Evolutionary conservation across 805 yeast species (phyloP).

Genomic region (Ogataea zsoltii): DNA sequence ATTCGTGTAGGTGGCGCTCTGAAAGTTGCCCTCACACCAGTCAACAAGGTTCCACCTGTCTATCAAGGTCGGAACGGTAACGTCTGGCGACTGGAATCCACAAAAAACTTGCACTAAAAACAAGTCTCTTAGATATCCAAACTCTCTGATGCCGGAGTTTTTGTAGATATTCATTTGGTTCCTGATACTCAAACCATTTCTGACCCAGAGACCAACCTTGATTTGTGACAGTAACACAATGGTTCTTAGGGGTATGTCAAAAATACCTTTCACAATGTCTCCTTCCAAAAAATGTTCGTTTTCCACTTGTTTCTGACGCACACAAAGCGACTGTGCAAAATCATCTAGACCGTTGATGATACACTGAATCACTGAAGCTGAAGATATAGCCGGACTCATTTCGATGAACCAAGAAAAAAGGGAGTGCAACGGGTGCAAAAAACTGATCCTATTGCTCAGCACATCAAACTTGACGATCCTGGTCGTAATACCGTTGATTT

Average conservation of each 20-base stretch:
- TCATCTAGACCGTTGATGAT: slow-evolving; percentile 17
- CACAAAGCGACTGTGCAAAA: slow-evolving; percentile 1
- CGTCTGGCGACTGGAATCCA: slow-evolving; percentile 50
- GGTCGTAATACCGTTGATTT: slow-evolving; percentile 21
- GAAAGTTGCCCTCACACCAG: slow-evolving; percentile 50
- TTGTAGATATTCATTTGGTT: slow-evolving; percentile 80
- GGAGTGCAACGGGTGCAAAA: slow-evolving; percentile 80
- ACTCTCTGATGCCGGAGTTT: slow-evolving; percentile 76
- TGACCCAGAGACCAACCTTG: slow-evolving; percentile 88
- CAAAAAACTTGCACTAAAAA: slow-evolving; percentile 68
- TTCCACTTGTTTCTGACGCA: neutral
- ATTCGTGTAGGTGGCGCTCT: slow-evolving; percentile 43
- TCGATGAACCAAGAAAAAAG: slow-evolving; percentile 73
- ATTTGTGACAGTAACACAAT: slow-evolving; percentile 80
- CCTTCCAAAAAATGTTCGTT: neutral
- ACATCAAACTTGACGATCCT: slow-evolving; percentile 43
- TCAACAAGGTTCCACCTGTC: slow-evolving; percentile 67
- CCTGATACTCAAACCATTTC: slow-evolving; percentile 83
- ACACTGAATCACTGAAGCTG: slow-evolving; percentile 6
- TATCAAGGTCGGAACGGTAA: slow-evolving; percentile 56
- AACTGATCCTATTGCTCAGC: slow-evolving; percentile 53
- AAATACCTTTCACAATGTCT: slow-evolving; percentile 37
- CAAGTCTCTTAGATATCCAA: slow-evolving; percentile 78
- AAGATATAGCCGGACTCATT: slow-evolving; percentile 35
- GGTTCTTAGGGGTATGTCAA: slow-evolving; percentile 78